Base-by-base conservation (phyloP, 1,284 basidiomycete species). In the Ganoderma sp. region DNA sequence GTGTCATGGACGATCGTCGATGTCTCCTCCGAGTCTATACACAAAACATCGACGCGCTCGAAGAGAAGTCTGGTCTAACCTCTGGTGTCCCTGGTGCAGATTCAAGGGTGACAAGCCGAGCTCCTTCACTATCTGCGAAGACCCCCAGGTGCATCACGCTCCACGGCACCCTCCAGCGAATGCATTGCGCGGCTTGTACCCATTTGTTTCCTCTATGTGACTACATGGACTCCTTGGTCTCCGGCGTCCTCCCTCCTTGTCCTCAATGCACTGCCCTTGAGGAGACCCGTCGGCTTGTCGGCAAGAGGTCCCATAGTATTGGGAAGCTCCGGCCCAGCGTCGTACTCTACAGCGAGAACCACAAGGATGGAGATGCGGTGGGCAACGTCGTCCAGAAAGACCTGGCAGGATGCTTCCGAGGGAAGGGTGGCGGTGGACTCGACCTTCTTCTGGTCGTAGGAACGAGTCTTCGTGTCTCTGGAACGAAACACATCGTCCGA, bases 1-100 rank as follows among this genome's bases (percentile, higher is more conserved):
- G 90, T 52, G 77, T 84, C 15, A 87, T 98, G 25, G 94, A 98
- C 75, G 83, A 89, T 65, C 85, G 91, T 58, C 92, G 93, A 1
- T 86, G 89, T 60, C 87, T 98, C 1, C 85, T 96, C 56, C 87
- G 96, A 37, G 94, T 96, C 4, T 98, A 98, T 79, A 97, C 96
- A 0, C 96, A 98, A 82, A 97, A 97, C 80, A 97, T 98, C 70
- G 96, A 98, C 77, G 91, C 90, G 17, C 88, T 98, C 62, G 96
- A 98, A 77, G 84, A 84, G 68, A 95, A 95, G 76, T 92, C 89
- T 15, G 96, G 96, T 4, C 85, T 98, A 7, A 88, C 88, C 0
- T 93, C 92, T 73, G 92, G 92, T 32, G 83, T 94, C 17, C 91
- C 91, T 19, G 85, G 85, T 61, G 86, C 86, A 67, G 86, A 88